Percentiles rank a stretch among this genome's conserved stretches.
Evolutionary conservation across 495 filamentous ascomycete species (phyloP).

Genomic region (Emericellopsis terricola): DNA sequence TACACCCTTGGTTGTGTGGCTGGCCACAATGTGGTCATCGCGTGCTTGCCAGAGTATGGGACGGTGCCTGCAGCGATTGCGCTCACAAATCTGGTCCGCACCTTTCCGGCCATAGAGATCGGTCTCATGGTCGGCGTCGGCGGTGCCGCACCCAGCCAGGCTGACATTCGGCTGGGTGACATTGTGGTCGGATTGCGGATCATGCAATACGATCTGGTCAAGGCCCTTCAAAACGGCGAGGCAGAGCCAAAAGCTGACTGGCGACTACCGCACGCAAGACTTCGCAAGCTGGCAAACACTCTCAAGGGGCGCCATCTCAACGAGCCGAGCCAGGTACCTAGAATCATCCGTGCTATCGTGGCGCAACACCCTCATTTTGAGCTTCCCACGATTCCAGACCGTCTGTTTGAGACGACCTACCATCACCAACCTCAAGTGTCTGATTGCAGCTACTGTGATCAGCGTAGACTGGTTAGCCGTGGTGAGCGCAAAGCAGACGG

Average conservation of each 20-base stretch:
- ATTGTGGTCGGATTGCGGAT: conserved; percentile 11
- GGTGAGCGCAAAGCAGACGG: conserved; percentile 5
- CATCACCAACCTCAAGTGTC: conserved; percentile 6
- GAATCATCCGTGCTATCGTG: conserved; percentile 10
- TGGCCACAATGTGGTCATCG: conserved; percentile 15
- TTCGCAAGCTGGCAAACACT: conserved; percentile 10
- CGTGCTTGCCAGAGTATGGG: conserved; percentile 9
- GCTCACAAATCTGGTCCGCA: background rate
- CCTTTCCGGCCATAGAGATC: background rate
- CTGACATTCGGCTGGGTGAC: background rate
- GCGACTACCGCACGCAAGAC: conserved; percentile 2
- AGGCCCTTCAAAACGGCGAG: conserved; percentile 8
- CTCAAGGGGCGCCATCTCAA: conserved; percentile 11
- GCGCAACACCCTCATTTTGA: conserved; percentile 5
- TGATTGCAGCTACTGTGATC: conserved; percentile 9
- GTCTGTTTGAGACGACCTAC: conserved; percentile 14
- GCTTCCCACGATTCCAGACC: conserved; percentile 8
- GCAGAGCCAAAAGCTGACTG: conserved; percentile 18
- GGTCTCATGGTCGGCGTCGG: background rate
- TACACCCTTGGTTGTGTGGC: conserved; percentile 15
- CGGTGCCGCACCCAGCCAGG: background rate
- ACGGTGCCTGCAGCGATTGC: background rate
- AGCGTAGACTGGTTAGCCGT: conserved; percentile 6
- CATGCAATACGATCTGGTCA: conserved; percentile 24
- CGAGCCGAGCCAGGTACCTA: conserved; percentile 3